Base-by-base conservation (phyloP, 73 alveolate genomes). In the Paraurostyla sp. region DNA sequence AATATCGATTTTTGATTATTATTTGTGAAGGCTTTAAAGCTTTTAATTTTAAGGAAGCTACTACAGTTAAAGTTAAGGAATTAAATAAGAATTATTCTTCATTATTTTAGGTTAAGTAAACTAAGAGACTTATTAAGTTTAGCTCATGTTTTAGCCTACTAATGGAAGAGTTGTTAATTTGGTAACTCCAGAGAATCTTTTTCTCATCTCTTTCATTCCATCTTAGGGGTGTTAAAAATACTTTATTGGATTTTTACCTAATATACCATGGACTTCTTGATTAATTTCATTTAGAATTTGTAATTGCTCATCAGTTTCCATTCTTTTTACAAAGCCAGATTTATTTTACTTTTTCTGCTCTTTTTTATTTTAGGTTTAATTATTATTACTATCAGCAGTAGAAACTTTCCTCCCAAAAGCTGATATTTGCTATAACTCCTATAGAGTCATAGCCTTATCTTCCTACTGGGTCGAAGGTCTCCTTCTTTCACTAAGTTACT, bases 201-300 rank as follows among this genome's bases (percentile, higher is more conserved):
- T 35, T 9, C 1, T 18, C 16, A 1, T 65, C 46, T 65, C 32
- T 1, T 6, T 15, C 60, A 38, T 13, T 38, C 46, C 35, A 15
- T 4, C 25, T 36, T 65, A 13, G n/a, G n/a, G n/a, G n/a, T n/a
- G 18, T 11, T 65, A 56, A 38, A 65, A 65, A 22, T 65, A 65
- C 41, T 65, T 65, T 20, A 65, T 6, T 65, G 82, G 82, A 40
- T 65, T 65, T 38, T 30, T 65, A 18, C 82, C 82, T 65, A 65
- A 30, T 13, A 65, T 65, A 9, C 41, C 4, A 3, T 65, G 58
- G 1, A 40, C 82, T 65, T 65, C 82, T 32, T 65, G 9, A 35
- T 65, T 65, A 18, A 65, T 65, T 35, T 35, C 58, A 11, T 65
- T 6, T 38, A 65, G 32, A 15, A 38, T 36, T 11, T 65, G 32